Percentiles rank a stretch among this genome's conserved stretches.
These are phyloP conservation scores for Clonostachys byssicola DNA, from an alignment of 2,329 filamentous ascomycete species.

Conservation along the genomic window DNA sequence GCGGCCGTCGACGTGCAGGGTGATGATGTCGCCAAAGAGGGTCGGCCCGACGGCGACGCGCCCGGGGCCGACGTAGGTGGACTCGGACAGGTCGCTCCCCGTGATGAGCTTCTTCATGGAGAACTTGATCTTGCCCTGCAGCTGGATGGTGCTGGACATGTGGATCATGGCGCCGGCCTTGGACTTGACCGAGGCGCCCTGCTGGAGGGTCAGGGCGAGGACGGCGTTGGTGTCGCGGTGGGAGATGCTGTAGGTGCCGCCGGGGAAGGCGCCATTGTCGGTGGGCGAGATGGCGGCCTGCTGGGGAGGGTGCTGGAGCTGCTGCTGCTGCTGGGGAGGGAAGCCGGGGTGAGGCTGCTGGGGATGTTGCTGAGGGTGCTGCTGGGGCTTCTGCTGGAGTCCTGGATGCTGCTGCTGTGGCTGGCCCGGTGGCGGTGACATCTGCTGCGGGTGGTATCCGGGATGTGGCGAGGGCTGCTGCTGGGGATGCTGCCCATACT, in stretches of 20 bases:
- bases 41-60: constrained; percentile 8
- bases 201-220: constrained; percentile 8
- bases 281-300: neutral
- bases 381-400: neutral
- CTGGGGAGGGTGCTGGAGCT: constrained; percentile 1
- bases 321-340: constrained; percentile 3
- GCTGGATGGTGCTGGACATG: constrained; percentile 9
- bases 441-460: too few species aligned
- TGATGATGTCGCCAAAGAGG: constrained; percentile 11
- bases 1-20: constrained; percentile 8
- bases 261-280: constrained; percentile 7
- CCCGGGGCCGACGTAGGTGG: constrained; percentile 8
- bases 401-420: constrained; percentile 18
- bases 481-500: neutral
- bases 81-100: constrained; percentile 9
- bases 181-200: constrained; percentile 6
- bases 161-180: constrained; percentile 11
- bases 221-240: constrained; percentile 10
- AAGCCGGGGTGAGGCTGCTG: constrained; percentile 1
- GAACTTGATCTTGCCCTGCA: constrained; percentile 11
- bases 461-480: neutral
- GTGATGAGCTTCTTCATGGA: constrained; percentile 11
- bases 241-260: constrained; percentile 7
- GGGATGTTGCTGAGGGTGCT: constrained; percentile 2
- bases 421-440: too few species aligned